Conservation (phyloP, 768 basidiomycete genomes). For the Suillus fuscotomentosus region DNA sequence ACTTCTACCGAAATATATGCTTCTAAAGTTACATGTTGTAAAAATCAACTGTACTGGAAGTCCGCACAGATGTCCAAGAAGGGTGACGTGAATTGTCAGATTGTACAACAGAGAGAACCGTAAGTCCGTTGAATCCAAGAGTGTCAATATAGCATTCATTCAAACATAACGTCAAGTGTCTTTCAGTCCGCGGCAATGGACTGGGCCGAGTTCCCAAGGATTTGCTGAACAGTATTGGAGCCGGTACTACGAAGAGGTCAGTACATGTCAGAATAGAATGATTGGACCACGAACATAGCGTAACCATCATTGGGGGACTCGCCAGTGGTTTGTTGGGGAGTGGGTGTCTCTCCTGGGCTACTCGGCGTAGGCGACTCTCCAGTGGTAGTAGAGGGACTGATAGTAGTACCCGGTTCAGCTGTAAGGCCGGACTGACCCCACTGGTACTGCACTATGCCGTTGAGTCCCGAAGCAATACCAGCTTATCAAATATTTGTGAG, state of each 20-base stretch:
- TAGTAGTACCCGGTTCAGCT: conserved; percentile 42
- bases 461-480: conserved; percentile 37
- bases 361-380: conserved; percentile 10
- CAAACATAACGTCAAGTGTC: neutral
- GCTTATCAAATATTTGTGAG: conserved; percentile 25
- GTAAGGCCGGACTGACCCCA: conserved; percentile 58
- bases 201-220: conserved; percentile 32
- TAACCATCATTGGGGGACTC: conserved; percentile 71
- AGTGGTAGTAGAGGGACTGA: conserved; percentile 30
- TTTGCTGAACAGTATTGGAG: conserved; percentile 27
- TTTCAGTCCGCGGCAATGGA: conserved; percentile 31
- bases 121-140: conserved; percentile 1
- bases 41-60: neutral
- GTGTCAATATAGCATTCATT: neutral
- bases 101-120: neutral
- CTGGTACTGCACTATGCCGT: conserved; percentile 32
- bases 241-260: conserved; percentile 19
- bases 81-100: neutral
- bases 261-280: conserved; percentile 8
- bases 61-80: neutral
- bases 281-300: conserved; percentile 28
- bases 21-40: neutral
- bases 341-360: conserved; percentile 26
- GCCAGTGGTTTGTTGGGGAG: conserved; percentile 37
- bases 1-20: neutral